Evolutionary conservation across 2,329 filamentous ascomycete genomes (phyloP).

Genomic region (Diaporthe caulivora): DNA sequence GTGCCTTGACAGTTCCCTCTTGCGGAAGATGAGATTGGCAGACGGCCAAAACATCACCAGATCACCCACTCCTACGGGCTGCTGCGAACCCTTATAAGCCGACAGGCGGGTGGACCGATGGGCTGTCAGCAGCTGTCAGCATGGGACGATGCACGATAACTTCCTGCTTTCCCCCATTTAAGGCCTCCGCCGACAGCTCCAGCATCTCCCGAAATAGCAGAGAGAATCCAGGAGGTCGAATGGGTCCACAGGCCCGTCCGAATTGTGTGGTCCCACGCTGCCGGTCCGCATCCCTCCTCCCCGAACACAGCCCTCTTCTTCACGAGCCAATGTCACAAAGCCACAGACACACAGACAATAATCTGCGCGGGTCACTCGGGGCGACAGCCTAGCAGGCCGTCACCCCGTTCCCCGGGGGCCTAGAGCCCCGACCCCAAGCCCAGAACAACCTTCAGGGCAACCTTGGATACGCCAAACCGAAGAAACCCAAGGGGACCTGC

Average conservation of each 20-base stretch:
- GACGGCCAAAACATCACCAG: slow-evolving; percentile 1
- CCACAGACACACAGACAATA: not conserved
- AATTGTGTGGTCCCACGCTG: slow-evolving; percentile 20
- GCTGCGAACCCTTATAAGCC: not conserved
- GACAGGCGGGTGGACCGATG: slow-evolving; percentile 12
- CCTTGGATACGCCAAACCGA: no score
- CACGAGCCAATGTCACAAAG: slow-evolving; percentile 9
- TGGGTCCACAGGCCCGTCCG: not conserved
- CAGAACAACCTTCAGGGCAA: not conserved
- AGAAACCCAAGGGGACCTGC: slow-evolving; percentile 18
- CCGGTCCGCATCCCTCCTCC: slow-evolving; percentile 26
- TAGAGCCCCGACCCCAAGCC: not conserved
- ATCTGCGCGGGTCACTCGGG: slow-evolving; percentile 2
- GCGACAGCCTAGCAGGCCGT: slow-evolving; percentile 4
- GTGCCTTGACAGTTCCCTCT: slow-evolving; percentile 2
- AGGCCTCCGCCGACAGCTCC: slow-evolving; percentile 3
- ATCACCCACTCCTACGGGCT: slow-evolving; percentile 18
- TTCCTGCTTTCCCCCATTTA: no score
- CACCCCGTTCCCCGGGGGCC: not conserved
- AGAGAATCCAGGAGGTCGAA: not conserved
- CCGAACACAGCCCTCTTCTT: slow-evolving; percentile 18
- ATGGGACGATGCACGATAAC: slow-evolving; percentile 20
- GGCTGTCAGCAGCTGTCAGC: slow-evolving; percentile 20
- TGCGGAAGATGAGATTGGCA: not conserved
- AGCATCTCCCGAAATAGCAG: slow-evolving; percentile 24